Base-by-base conservation (phyloP, 306 rosid species). In the Prunus kanzakura region DNA sequence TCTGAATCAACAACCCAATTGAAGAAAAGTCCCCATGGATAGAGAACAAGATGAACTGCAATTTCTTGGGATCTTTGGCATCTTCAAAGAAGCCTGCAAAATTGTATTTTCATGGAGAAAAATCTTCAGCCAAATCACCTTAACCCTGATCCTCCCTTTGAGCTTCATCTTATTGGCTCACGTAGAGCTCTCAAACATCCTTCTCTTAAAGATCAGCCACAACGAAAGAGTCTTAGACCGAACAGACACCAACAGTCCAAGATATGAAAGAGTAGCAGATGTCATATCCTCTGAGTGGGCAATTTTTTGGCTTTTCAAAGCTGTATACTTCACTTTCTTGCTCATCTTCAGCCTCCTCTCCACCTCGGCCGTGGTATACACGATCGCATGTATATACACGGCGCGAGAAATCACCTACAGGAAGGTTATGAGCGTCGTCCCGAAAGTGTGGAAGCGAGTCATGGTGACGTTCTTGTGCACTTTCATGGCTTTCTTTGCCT, bases 281-380 rank as follows among this genome's bases (percentile, higher is more conserved):
- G 25, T 61, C 46, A 0, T 89, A 69, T 74, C 81, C 19, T 83
- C 88, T 0, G 93, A 91, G 62, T 71, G 84, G 87, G 49, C 78
- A 73, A 35, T 52, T 1, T 80, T 55, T 16, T 61, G 23, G 38
- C 86, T 89, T 69, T 79, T 91, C 86, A 81, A 87, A 62, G 81
- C 81, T 16, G 43, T 55, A 12, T 87, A 85, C 84, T 47, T 87
- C 64, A 81, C 85, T 49, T 12, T 83, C 43, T n/a, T 68, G 60
- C 78, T 87, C 70, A 75, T 81, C 70, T 81, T 87, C 58, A 70
- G 88, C 38, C 88, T 89, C 54, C 91, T 89, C 66, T 81, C 91
- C 25, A 89, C 91, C 79, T 89, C 97, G 12, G 93, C 97, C 0
- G 93, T 91, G 3, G 97, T 89, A 4, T 91, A 91, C 88, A 86